Percentiles rank a stretch among this genome's conserved stretches.
Conservation (phyloP, 2,329 filamentous ascomycete species). For the Fusarium equiseti region DNA sequence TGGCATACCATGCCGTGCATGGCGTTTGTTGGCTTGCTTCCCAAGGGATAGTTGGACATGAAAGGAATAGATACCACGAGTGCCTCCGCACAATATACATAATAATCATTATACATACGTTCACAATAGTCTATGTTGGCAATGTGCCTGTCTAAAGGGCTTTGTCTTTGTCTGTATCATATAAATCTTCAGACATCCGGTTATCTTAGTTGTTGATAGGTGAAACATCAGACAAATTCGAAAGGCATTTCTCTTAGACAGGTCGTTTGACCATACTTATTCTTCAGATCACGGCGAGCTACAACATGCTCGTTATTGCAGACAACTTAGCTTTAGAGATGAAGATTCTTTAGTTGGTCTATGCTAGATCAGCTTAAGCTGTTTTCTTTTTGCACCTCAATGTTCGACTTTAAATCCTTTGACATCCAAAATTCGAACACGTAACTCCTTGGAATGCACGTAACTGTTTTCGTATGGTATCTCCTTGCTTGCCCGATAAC, state of each 20-base stretch:
- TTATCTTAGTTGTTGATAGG: neutral
- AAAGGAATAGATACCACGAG: neutral
- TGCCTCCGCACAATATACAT: neutral
- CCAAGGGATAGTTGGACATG: neutral
- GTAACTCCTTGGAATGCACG: slow-evolving; percentile 7
- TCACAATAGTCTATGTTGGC: neutral
- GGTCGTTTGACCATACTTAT: neutral
- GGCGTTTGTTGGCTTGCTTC: neutral
- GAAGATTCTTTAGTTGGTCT: neutral
- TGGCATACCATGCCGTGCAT: neutral
- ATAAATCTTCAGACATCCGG: neutral
- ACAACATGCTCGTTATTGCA: neutral
- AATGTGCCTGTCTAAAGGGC: neutral
- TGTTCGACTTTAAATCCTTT: neutral
- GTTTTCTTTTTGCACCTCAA: neutral
- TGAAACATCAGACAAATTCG: neutral
- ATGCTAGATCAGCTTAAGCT: neutral
- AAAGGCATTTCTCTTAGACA: neutral
- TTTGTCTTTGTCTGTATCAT: neutral
- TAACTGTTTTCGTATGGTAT: slow-evolving; percentile 41
- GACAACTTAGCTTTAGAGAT: neutral
- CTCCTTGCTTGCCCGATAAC: slow-evolving; percentile 30
- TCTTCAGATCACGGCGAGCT: neutral
- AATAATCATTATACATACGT: neutral
- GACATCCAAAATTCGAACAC: slow-evolving; percentile 1